These are phyloP conservation scores for Chaetomium olivaceum DNA, from an alignment of 2,329 filamentous ascomycete genomes.

Conservation along the genomic window DNA sequence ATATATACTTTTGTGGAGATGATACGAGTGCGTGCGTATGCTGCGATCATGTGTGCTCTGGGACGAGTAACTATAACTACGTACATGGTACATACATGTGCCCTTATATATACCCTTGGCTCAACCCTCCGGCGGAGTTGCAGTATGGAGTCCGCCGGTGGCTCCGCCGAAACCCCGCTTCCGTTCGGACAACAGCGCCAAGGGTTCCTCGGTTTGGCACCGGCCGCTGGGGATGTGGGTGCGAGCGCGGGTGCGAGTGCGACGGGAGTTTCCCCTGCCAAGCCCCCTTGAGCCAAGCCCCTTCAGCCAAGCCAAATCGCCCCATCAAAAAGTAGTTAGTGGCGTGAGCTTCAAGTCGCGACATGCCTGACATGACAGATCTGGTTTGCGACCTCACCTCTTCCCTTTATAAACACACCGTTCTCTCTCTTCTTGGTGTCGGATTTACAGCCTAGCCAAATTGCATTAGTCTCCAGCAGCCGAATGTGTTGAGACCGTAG, in stretches of 20 bases:
- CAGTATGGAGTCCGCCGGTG: background rate
- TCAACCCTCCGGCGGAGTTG: background rate
- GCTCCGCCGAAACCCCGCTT: background rate
- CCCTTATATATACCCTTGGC: background rate
- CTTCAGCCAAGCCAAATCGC: conserved; percentile 9
- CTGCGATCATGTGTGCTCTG: background rate
- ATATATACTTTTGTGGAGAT: conserved; percentile 8
- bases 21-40: background rate
- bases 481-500: background rate
- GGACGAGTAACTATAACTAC: background rate
- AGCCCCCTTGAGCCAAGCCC: too few species aligned
- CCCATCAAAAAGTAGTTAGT: conserved; percentile 21
- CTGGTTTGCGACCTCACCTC: background rate
- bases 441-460: conserved; percentile 23
- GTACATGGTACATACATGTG: too few species aligned
- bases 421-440: background rate
- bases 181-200: background rate
- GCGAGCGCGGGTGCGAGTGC: background rate
- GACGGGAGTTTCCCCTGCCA: conserved; percentile 11
- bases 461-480: conserved; percentile 11
- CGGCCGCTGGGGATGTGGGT: background rate
- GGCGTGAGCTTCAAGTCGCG: conserved; percentile 11
- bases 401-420: background rate
- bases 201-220: background rate
- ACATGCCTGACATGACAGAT: too few species aligned